phyloP scores from a whole-genome alignment of 192 early-diverging fungal species.

The Haplosporangium gracile region DNA sequence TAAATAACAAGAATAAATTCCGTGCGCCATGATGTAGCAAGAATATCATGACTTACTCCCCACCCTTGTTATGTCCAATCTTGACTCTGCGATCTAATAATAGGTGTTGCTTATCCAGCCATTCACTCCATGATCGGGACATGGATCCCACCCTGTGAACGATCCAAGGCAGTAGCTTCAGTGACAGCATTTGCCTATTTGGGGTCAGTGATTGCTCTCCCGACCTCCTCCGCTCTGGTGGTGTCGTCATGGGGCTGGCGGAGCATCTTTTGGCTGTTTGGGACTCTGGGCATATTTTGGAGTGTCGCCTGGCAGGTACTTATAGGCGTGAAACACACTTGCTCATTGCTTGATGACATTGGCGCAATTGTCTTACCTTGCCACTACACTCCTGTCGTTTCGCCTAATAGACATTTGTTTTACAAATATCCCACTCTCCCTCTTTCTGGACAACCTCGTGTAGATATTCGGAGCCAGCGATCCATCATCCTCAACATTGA shows the following conservation, averaged over 20 bases:
- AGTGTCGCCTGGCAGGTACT: constrained; percentile 42
- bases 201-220: constrained; percentile 56
- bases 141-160: constrained; percentile 52
- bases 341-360: neutral
- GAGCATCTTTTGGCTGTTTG: constrained; percentile 59
- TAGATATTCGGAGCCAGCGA: constrained; percentile 49
- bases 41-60: neutral
- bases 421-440: neutral
- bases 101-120: constrained; percentile 51
- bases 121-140: constrained; percentile 52
- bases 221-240: constrained; percentile 51
- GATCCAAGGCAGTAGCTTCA: constrained; percentile 50
- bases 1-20: no score
- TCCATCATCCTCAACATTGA: constrained; percentile 29
- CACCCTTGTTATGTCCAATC: neutral
- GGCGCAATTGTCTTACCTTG: neutral
- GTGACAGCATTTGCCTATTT: constrained; percentile 42
- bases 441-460: neutral
- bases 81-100: neutral
- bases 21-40: no score
- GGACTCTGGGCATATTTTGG: constrained; percentile 43
- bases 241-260: constrained; percentile 56
- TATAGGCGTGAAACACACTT: neutral
- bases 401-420: neutral
- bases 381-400: neutral